phyloP scores from a whole-genome alignment of 345 rosid genomes.

The Hevea brasiliensis region DNA sequence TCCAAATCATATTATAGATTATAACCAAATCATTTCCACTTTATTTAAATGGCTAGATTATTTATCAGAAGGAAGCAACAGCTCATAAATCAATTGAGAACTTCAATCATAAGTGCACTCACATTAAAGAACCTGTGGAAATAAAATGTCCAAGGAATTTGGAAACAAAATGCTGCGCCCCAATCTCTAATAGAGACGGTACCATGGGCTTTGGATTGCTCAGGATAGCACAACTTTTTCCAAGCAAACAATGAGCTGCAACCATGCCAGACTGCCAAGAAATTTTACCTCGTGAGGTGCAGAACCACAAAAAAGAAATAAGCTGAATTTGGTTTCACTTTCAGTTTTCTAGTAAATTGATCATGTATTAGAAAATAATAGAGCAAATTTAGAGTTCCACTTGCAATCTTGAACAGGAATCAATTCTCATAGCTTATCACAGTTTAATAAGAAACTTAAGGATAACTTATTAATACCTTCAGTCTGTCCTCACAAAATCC shows the following conservation, averaged over 20 bases:
- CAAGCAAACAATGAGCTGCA: conserved; percentile 68
- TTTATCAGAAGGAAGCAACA: too few species aligned
- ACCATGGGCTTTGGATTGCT: conserved; percentile 77
- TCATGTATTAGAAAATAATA: too few species aligned
- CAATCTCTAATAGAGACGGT: conserved; percentile 67
- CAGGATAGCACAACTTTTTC: conserved; percentile 42
- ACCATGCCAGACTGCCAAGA: conserved; percentile 64
- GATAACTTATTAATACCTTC: conserved; percentile 45
- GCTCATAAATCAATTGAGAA: too few species aligned
- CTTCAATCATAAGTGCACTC: conserved; percentile 47
- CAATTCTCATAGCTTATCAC: not conserved
- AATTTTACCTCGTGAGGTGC: too few species aligned
- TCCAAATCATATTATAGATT: too few species aligned
- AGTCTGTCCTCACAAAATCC: conserved; percentile 96
- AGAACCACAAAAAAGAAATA: too few species aligned
- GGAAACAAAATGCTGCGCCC: conserved; percentile 70
- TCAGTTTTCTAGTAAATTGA: not conserved
- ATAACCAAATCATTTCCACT: too few species aligned
- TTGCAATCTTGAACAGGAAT: not conserved
- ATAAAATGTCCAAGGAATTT: conserved; percentile 69
- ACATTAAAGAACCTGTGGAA: conserved; percentile 66
- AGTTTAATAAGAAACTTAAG: not conserved
- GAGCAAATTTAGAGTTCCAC: not conserved
- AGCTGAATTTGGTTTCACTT: too few species aligned
- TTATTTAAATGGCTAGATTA: conserved; percentile 7